Evolutionary conservation across 2,329 filamentous ascomycete genomes (phyloP).

Genomic region (Colletotrichum sp.): DNA sequence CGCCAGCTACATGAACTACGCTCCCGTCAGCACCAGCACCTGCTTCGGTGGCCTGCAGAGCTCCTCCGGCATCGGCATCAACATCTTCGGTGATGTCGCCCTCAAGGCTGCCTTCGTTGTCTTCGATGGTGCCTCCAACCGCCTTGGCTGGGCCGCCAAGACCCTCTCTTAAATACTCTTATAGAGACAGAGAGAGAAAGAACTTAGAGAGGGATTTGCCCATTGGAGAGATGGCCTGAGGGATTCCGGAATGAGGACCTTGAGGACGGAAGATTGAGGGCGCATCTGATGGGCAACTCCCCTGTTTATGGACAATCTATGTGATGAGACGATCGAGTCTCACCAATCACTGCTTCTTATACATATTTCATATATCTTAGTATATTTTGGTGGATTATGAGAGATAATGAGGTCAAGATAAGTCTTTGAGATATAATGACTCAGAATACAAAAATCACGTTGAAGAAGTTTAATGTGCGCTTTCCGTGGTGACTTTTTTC

Average conservation of each 20-base stretch:
- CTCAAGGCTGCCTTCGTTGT: constrained; percentile 68
- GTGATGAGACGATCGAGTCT: background rate
- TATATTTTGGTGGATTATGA: background rate
- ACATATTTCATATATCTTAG: background rate
- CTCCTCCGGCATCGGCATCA: constrained; percentile 35
- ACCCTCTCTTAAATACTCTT: background rate
- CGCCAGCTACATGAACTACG: constrained; percentile 47
- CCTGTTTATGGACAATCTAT: background rate
- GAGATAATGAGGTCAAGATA: background rate
- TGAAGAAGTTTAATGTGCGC: background rate
- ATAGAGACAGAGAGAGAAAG: background rate
- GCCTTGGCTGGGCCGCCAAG: constrained; percentile 43
- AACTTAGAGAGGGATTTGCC: background rate
- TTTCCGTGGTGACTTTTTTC: background rate
- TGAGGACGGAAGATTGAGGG: background rate
- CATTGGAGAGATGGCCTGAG: background rate
- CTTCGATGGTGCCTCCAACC: constrained; percentile 50
- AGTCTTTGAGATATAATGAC: background rate
- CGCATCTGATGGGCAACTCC: background rate
- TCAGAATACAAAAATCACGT: background rate
- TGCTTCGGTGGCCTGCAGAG: constrained; percentile 69
- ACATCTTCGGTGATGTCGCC: constrained; percentile 69
- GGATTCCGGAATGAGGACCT: background rate
- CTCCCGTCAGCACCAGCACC: constrained; percentile 40
- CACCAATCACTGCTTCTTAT: background rate